Evolutionary conservation across 225 moss, liverwort and hornwort genomes (phyloP).

Genomic region (Polytrichum commune): DNA sequence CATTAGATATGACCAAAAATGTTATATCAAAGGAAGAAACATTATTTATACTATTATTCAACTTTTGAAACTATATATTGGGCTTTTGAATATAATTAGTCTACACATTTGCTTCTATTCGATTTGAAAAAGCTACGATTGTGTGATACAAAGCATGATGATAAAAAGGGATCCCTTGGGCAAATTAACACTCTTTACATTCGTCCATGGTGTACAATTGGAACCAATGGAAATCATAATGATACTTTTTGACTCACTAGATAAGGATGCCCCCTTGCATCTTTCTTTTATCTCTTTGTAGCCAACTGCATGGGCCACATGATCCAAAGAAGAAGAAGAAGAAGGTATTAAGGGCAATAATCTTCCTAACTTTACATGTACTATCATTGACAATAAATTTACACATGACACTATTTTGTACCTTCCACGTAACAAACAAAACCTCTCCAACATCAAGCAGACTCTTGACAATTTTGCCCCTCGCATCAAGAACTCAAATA

Average conservation of each 20-base stretch:
- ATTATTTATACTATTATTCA: background rate
- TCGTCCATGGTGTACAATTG: too few species aligned
- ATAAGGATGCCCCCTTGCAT: background rate
- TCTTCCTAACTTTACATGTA: background rate
- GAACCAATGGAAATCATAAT: background rate
- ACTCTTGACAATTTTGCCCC: background rate
- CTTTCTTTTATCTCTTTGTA: background rate
- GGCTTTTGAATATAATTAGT: background rate
- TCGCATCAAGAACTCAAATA: background rate
- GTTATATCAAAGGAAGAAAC: background rate
- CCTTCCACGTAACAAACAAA: background rate
- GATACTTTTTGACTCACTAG: background rate
- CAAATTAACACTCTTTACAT: too few species aligned
- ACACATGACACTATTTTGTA: background rate
- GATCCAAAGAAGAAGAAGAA: background rate
- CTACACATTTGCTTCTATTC: background rate
- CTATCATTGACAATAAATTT: background rate
- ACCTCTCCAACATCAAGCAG: background rate
- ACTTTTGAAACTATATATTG: background rate
- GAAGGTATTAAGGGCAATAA: background rate
- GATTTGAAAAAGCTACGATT: background rate
- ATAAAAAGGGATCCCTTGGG: background rate
- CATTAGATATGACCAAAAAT: background rate
- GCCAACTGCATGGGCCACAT: background rate
- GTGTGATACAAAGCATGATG: background rate